Evolutionary conservation across 306 rosid species (phyloP).

Genomic region (Spatholobus suberectus): DNA sequence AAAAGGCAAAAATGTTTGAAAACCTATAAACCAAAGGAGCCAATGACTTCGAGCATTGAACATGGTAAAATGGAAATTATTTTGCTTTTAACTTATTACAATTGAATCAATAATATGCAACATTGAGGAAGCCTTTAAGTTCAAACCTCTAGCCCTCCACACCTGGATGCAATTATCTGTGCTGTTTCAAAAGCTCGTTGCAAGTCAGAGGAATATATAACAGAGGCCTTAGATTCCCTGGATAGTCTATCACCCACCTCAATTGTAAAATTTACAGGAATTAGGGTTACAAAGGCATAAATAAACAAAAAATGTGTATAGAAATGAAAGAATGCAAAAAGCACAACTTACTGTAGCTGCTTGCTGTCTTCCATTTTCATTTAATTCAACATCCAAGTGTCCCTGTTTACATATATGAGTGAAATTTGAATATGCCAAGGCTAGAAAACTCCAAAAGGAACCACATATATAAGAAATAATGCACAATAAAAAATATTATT

Average conservation of each 20-base stretch:
- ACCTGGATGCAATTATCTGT: constrained; percentile 73
- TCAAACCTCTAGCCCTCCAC: constrained; percentile 81
- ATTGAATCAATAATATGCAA: constrained; percentile 25
- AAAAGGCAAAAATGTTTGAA: constrained; percentile 7
- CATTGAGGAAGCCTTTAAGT: constrained; percentile 28
- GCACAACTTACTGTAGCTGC: constrained; percentile 75
- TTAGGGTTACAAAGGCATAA: constrained; percentile 21
- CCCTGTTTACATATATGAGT: constrained; percentile 64
- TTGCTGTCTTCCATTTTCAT: constrained; percentile 91
- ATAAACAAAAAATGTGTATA: constrained; percentile 3
- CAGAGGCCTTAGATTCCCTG: constrained; percentile 71
- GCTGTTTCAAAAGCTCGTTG: constrained; percentile 91
- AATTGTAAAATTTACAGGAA: constrained; percentile 38
- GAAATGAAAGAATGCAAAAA: constrained; percentile 24
- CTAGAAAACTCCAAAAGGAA: constrained; percentile 37
- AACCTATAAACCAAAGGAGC: constrained; percentile 20
- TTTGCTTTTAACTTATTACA: neutral
- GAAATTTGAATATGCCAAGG: constrained; percentile 22
- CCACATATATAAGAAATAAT: constrained; percentile 11
- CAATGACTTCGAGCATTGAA: constrained; percentile 35
- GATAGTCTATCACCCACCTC: constrained; percentile 88
- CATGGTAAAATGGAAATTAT: constrained; percentile 17
- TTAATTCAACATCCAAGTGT: constrained; percentile 83
- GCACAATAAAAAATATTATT: neutral
- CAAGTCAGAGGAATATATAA: constrained; percentile 85